Evolutionary conservation across 768 basidiomycete genomes (phyloP).

Genomic region (Collybiopsis luxurians): DNA sequence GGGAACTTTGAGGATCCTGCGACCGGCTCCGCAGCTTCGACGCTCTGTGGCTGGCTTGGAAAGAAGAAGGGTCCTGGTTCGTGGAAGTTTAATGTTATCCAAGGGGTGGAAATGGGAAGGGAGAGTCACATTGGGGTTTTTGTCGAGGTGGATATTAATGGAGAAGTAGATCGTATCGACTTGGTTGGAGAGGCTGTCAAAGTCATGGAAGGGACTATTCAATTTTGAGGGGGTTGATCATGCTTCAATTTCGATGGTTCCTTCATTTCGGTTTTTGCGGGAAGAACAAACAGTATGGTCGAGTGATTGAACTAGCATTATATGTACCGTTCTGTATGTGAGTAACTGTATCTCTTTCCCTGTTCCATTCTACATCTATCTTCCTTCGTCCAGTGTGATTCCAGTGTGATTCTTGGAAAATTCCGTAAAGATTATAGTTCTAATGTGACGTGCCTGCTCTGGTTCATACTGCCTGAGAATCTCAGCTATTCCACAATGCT

Average conservation of each 20-base stretch:
- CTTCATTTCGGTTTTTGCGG: too few relatives aligned
- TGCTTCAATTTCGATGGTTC: neutral
- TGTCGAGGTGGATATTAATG: conserved; percentile 29
- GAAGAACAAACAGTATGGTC: too few relatives aligned
- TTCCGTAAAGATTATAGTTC: too few relatives aligned
- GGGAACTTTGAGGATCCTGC: conserved; percentile 42
- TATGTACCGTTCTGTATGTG: too few relatives aligned
- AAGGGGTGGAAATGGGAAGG: conserved; percentile 47
- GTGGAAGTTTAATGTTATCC: conserved; percentile 35
- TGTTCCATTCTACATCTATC: too few relatives aligned
- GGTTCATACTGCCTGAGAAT: too few relatives aligned
- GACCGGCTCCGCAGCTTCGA: conserved; percentile 44
- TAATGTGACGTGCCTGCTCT: too few relatives aligned
- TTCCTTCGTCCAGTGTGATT: too few relatives aligned
- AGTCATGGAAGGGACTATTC: conserved; percentile 33
- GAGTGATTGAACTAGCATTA: too few relatives aligned
- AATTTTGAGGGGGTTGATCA: conserved; percentile 5
- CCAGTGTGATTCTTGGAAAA: too few relatives aligned
- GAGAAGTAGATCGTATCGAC: conserved; percentile 28
- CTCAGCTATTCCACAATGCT: too few relatives aligned
- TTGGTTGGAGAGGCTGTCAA: conserved; percentile 38
- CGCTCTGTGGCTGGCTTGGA: conserved; percentile 39
- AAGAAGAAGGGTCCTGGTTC: conserved; percentile 30
- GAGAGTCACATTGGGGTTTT: conserved; percentile 38
- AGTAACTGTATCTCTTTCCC: too few relatives aligned